Conservation (phyloP, 2,329 filamentous ascomycete species). For the Metarhizium sp. region DNA sequence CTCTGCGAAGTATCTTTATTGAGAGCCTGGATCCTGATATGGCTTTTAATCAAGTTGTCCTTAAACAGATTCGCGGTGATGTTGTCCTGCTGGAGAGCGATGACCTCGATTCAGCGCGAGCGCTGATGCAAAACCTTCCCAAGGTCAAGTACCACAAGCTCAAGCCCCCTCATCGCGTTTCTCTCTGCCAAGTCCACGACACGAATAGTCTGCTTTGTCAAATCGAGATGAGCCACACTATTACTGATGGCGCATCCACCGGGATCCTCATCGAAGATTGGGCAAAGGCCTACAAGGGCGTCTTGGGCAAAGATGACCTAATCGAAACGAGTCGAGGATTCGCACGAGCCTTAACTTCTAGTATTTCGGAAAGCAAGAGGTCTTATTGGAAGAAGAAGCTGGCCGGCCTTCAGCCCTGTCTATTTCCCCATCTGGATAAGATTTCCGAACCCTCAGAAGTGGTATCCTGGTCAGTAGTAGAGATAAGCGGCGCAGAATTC, state of each 20-base stretch:
- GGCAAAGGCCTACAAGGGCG: slow-evolving; percentile 2
- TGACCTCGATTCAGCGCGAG: neutral
- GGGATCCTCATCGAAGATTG: slow-evolving; percentile 6
- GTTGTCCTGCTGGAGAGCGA: neutral
- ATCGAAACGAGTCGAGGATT: slow-evolving; percentile 4
- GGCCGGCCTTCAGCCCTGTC: slow-evolving; percentile 5
- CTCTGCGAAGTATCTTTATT: slow-evolving; percentile 8
- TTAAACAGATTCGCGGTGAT: neutral
- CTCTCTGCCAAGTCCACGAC: neutral
- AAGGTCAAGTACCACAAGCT: slow-evolving; percentile 1
- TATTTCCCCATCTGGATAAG: slow-evolving; percentile 4
- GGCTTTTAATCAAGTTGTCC: slow-evolving; percentile 6
- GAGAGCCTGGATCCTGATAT: neutral
- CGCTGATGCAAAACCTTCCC: neutral
- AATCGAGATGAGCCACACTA: slow-evolving; percentile 25
- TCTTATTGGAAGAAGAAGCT: slow-evolving; percentile 8
- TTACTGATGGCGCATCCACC: slow-evolving; percentile 24
- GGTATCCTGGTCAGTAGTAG: neutral
- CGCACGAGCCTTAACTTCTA: neutral
- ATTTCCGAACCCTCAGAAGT: neutral
- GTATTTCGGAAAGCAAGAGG: slow-evolving; percentile 1
- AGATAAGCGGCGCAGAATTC: neutral
- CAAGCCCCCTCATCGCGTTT: slow-evolving; percentile 2
- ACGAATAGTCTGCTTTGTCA: slow-evolving; percentile 12
- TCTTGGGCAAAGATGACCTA: neutral